phyloP scores from a whole-genome alignment of 306 rosid species.

The Macrotyloma uniflorum region DNA sequence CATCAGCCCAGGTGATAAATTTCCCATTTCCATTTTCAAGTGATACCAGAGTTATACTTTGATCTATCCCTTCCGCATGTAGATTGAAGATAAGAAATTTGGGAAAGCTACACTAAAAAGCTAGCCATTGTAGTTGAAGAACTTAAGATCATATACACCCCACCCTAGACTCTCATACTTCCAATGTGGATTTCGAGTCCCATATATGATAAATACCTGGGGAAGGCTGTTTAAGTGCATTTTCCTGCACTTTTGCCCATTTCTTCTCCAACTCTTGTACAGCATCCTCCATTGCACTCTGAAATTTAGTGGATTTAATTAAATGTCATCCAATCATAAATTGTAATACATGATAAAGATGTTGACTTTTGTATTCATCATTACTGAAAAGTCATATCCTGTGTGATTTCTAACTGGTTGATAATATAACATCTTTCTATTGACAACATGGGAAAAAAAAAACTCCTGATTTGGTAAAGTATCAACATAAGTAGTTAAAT shows the following conservation, averaged over 20 bases:
- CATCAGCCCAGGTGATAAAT: not conserved
- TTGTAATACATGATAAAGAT: not conserved
- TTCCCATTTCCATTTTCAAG: not conserved
- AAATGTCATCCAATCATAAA: not conserved
- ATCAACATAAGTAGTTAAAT: not conserved
- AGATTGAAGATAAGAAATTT: not conserved
- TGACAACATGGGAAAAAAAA: not conserved
- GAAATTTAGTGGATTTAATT: conserved; percentile 23
- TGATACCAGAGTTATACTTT: not conserved
- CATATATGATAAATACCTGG: conserved; percentile 55
- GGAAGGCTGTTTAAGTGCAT: conserved; percentile 71
- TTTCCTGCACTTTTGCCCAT: conserved; percentile 75
- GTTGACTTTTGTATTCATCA: not conserved
- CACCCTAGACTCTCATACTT: not conserved
- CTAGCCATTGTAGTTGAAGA: not conserved
- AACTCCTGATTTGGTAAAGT: not conserved
- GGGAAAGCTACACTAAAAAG: not conserved
- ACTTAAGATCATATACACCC: not conserved
- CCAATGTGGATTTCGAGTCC: not conserved
- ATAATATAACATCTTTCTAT: not conserved
- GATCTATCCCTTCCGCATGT: conserved; percentile 1
- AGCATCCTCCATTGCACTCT: conserved; percentile 70
- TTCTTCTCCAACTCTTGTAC: conserved; percentile 64
- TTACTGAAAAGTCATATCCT: not conserved
- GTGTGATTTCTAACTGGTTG: not conserved